These are phyloP conservation scores for Coemansia sp. DNA, from an alignment of 192 early-diverging fungal species.

Conservation along the genomic window DNA sequence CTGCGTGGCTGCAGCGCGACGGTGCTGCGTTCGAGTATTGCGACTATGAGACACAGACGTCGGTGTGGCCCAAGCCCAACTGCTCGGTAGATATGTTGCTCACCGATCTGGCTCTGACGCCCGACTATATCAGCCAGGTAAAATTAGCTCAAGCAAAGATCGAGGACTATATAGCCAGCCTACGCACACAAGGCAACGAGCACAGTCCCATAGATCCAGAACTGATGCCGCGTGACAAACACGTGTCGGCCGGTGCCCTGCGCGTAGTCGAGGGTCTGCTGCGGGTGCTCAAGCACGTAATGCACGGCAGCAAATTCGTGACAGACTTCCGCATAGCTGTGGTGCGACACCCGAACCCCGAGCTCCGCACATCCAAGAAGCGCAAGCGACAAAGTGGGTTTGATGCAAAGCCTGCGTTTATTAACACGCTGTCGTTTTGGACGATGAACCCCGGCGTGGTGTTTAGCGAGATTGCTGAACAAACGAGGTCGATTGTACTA, in stretches of 20 bases:
- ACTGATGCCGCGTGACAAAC: not conserved
- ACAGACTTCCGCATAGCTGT: constrained; percentile 37
- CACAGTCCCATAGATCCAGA: not conserved
- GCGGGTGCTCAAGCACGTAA: constrained; percentile 22
- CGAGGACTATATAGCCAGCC: constrained; percentile 20
- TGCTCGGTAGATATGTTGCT: constrained; percentile 15
- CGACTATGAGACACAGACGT: constrained; percentile 35
- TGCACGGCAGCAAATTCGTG: constrained; percentile 7
- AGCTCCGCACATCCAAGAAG: constrained; percentile 1
- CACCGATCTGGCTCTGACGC: constrained; percentile 18
- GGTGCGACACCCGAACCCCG: constrained; percentile 17
- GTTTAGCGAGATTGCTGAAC: constrained; percentile 40
- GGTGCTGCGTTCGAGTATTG: constrained; percentile 26
- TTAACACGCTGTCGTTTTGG: constrained; percentile 47
- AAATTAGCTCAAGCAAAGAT: constrained; percentile 3
- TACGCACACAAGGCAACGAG: constrained; percentile 2
- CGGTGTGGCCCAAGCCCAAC: constrained; percentile 35
- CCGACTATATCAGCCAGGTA: constrained; percentile 2
- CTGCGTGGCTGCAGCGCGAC: constrained; percentile 23
- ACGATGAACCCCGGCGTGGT: constrained; percentile 37
- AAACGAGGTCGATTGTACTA: constrained; percentile 57
- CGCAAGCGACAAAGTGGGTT: not conserved
- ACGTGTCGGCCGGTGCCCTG: constrained; percentile 27
- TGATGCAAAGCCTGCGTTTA: not conserved
- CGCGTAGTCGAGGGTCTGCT: constrained; percentile 26